Evolutionary conservation across 2,329 filamentous ascomycete genomes (phyloP).

Genomic region (Aspergillus caelatus): DNA sequence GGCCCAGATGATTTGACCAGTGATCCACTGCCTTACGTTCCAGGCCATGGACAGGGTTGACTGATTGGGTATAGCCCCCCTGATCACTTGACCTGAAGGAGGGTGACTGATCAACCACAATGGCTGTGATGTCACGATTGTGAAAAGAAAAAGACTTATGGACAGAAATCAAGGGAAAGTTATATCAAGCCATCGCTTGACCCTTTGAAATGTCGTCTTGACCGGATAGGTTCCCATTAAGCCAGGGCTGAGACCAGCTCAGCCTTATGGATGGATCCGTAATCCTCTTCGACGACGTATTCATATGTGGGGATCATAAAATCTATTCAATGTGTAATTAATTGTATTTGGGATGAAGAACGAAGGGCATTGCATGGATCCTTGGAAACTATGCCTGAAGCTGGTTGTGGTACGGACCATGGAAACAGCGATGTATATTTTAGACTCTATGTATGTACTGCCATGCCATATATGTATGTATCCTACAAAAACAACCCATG

Average conservation of each 20-base stretch:
- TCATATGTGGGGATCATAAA: neutral
- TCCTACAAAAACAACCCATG: neutral
- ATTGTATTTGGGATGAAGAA: neutral
- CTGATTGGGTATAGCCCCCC: neutral
- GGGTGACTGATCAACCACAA: neutral
- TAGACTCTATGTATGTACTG: neutral
- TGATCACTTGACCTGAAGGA: neutral
- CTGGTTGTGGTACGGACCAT: neutral
- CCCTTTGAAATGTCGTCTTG: neutral
- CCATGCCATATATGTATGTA: too few species aligned
- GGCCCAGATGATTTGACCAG: neutral
- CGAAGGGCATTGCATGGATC: neutral
- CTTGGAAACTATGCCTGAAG: neutral
- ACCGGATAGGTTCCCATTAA: neutral
- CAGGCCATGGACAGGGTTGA: neutral
- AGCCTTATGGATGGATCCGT: conserved; percentile 1
- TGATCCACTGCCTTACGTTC: neutral
- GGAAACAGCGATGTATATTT: neutral
- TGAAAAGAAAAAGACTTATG: neutral
- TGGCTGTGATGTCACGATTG: neutral
- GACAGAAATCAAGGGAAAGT: neutral
- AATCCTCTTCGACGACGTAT: neutral
- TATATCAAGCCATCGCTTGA: neutral
- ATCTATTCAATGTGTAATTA: neutral
- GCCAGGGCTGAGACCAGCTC: neutral